Evolutionary conservation across 2,329 filamentous ascomycete species (phyloP), one percentile per base, ranked within the genome.

Genomic region (Teratosphaeriaceae sp.): DNA sequence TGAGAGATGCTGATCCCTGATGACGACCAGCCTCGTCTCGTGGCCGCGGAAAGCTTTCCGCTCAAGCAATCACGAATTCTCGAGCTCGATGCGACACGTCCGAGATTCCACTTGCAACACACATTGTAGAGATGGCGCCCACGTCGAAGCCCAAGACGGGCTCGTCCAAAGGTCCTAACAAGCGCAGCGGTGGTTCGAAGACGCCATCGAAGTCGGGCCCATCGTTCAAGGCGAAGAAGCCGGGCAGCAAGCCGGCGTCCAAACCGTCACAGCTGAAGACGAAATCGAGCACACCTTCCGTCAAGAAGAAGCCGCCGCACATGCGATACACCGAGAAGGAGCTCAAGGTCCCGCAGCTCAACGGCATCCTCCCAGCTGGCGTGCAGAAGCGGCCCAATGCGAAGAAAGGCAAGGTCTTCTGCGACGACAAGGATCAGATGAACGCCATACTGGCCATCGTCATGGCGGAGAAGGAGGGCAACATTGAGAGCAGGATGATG

Each of bases 331-430:
- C 83, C 0, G 92, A 92, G 58, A 85, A 88, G 64, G 86, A 97
- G 64, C 75, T 98, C 44, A 71, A 76, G 46, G 68, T 83, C 15
- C 90, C 90, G 1, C 79, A 83, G 51, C 71, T 98, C 53, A 98
- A 98, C 66, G 88, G 82, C 69, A 87, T 98, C 52, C 87, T 87
- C 0, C 92, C 92, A 0, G 79, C 89, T 8, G 90, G 90, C n/a
- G 87, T 97, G 19, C 78, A 86, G 56, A 94, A 95, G 68, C 88
- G 88, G 8, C 87, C 84, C 65, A 90, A 90, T 43, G 89, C 89
- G 76, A 98, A 97, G 81, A 98, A 96, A 78, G 90, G 90, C 64
- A 98, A 98, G 74, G 79, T 88, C 44, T 98, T 96, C 66, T 88
- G 95, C 37, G 92, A 98, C 64, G 92, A 98, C 68, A 61, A 60